A percentile compares a stretch with the other conserved stretches of the same genome.
Conservation (phyloP, 495 filamentous ascomycete species). For the Bacidia rubella region DNA sequence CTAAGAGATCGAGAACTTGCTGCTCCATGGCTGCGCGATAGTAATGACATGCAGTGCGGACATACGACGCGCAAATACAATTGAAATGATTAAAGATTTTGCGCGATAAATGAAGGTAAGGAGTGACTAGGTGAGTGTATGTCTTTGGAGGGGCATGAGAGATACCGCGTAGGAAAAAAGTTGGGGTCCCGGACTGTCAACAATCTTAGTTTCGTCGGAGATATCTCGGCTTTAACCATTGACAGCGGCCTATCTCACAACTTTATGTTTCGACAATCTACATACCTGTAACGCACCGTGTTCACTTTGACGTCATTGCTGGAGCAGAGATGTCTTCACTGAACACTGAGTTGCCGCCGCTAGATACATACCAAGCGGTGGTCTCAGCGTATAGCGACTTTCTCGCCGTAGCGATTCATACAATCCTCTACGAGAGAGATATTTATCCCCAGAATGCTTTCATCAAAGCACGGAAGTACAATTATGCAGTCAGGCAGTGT, state of each 20-base stretch:
- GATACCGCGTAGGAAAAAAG: background rate
- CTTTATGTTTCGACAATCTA: background rate
- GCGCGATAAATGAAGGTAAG: background rate
- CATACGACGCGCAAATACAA: background rate
- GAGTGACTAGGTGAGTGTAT: background rate
- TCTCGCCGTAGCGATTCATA: conserved; percentile 80
- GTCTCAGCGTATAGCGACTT: conserved; percentile 56
- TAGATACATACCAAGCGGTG: conserved; percentile 33
- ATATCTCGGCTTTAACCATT: too few relatives aligned
- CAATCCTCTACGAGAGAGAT: conserved; percentile 74
- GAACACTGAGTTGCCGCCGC: conserved; percentile 17
- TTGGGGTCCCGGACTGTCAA: background rate
- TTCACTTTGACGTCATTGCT: background rate
- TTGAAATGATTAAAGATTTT: background rate
- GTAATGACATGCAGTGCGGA: conserved; percentile 1
- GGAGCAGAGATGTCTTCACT: conserved; percentile 11
- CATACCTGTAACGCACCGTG: too few relatives aligned
- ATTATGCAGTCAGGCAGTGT: conserved; percentile 76
- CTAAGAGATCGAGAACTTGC: conserved; percentile 65
- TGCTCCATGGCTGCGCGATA: conserved; percentile 53
- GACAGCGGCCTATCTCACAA: background rate
- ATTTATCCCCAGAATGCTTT: conserved; percentile 78
- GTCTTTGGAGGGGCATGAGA: background rate
- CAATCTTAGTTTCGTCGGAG: background rate
- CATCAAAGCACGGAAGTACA: conserved; percentile 69